A percentile compares a stretch with the other conserved stretches of the same genome.
These are phyloP conservation scores for Clarireedia monteithiana DNA, from an alignment of 2,329 filamentous ascomycete genomes.

Conservation along the genomic window DNA sequence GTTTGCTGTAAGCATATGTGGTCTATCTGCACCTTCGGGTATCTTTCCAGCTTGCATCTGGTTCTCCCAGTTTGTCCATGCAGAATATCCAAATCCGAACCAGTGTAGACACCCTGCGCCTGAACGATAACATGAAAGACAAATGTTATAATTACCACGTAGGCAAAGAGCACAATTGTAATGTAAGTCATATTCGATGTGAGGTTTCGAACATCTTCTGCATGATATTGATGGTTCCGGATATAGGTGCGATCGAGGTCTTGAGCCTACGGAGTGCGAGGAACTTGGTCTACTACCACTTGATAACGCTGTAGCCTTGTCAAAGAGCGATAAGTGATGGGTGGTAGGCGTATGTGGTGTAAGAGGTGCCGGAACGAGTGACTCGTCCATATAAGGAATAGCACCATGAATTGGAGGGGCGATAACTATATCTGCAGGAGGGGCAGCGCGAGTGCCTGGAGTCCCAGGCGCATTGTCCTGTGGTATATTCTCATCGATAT, in stretches of 20 bases:
- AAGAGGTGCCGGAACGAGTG: constrained; percentile 24
- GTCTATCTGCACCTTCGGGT: constrained; percentile 34
- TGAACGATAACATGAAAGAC: constrained; percentile 68
- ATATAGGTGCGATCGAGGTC: constrained; percentile 39
- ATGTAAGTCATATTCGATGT: constrained; percentile 81
- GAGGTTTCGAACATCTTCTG: constrained; percentile 56
- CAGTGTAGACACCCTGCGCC: constrained; percentile 76
- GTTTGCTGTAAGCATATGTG: constrained; percentile 51
- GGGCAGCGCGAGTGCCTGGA: constrained; percentile 14
- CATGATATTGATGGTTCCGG: constrained; percentile 69
- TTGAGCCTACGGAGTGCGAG: constrained; percentile 25
- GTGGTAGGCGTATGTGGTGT: constrained; percentile 17
- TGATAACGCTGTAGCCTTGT: constrained; percentile 24
- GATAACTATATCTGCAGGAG: constrained; percentile 18
- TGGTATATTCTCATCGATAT: not conserved
- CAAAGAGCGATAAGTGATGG: constrained; percentile 18
- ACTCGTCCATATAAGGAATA: constrained; percentile 16
- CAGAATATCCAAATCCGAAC: constrained; percentile 77
- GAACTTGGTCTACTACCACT: constrained; percentile 27
- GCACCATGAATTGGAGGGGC: constrained; percentile 14
- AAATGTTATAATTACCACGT: constrained; percentile 69
- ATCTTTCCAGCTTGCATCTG: constrained; percentile 29
- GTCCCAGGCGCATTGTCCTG: not conserved
- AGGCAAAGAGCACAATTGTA: constrained; percentile 72
- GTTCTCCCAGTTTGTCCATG: constrained; percentile 59